phyloP scores from a whole-genome alignment of 1,284 basidiomycete species.

The Moesziomyces sp. region DNA sequence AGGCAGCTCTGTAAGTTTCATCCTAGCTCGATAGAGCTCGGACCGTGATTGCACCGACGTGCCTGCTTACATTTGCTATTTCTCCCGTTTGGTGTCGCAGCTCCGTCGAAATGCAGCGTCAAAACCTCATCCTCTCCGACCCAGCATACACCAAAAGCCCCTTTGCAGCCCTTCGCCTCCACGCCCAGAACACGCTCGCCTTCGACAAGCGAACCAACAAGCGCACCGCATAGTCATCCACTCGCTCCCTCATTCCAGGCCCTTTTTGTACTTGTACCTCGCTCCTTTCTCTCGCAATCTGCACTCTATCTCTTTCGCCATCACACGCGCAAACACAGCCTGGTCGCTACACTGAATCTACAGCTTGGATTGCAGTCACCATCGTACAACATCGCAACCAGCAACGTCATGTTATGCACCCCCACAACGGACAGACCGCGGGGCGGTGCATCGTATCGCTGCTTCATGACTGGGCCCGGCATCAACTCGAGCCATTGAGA shows the following conservation, averaged over 20 bases:
- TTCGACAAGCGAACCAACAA: constrained; percentile 33
- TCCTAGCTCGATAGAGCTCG: background rate
- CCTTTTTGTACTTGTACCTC: constrained; percentile 33
- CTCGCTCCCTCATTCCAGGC: background rate
- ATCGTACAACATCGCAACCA: background rate
- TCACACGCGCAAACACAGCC: background rate
- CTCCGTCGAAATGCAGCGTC: constrained; percentile 54
- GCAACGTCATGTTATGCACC: no score
- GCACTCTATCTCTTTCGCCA: background rate
- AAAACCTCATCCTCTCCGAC: constrained; percentile 57
- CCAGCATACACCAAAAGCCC: constrained; percentile 54
- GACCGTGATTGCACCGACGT: no score
- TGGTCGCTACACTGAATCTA: constrained; percentile 3
- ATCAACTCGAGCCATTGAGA: no score
- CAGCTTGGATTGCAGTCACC: constrained; percentile 18
- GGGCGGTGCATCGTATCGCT: no score
- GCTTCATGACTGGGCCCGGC: no score
- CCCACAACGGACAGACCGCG: no score
- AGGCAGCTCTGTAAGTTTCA: constrained; percentile 54
- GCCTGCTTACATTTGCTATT: no score
- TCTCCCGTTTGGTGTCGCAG: constrained; percentile 11
- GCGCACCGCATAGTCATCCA: constrained; percentile 12
- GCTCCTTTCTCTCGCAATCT: background rate
- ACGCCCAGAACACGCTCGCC: constrained; percentile 60
- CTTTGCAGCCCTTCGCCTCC: constrained; percentile 61